phyloP scores from a whole-genome alignment of 169 alveolate species.

The Plasmodium yoelii region DNA sequence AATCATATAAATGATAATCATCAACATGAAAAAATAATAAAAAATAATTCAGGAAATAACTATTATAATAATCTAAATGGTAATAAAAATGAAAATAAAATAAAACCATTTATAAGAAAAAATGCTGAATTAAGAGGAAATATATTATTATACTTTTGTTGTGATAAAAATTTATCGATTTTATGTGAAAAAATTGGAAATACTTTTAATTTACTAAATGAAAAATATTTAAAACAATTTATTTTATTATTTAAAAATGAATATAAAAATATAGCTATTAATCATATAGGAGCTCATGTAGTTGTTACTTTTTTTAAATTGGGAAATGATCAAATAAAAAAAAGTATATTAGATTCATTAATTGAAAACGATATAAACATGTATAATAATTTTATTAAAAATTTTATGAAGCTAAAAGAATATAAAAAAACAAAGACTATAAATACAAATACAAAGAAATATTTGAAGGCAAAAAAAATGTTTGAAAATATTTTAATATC shows the following conservation, averaged over 20 bases:
- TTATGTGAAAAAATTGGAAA: slow-evolving; percentile 74
- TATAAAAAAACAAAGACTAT: slow-evolving; percentile 54
- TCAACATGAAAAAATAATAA: background rate
- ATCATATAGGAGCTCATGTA: slow-evolving; percentile 50
- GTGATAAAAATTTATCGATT: slow-evolving; percentile 48
- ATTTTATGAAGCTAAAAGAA: slow-evolving; percentile 62
- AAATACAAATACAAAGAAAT: slow-evolving; percentile 38
- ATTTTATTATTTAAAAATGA: slow-evolving; percentile 47
- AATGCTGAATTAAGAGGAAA: slow-evolving; percentile 57
- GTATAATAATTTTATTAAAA: slow-evolving; percentile 41
- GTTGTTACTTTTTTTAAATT: slow-evolving; percentile 66
- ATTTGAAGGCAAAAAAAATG: slow-evolving; percentile 66
- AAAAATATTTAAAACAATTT: slow-evolving; percentile 37
- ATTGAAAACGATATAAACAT: slow-evolving; percentile 38
- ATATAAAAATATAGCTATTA: slow-evolving; percentile 47
- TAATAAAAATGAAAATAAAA: background rate
- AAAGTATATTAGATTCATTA: slow-evolving; percentile 32
- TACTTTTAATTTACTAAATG: slow-evolving; percentile 55
- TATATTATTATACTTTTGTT: slow-evolving; percentile 47
- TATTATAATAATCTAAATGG: background rate
- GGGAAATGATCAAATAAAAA: slow-evolving; percentile 43
- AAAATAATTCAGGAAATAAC: background rate
- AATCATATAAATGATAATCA: background rate
- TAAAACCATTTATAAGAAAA: slow-evolving; percentile 30
- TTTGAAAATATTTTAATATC: slow-evolving; percentile 39